Conservation (phyloP, 768 basidiomycete genomes). For the Kwoniella sp. region DNA sequence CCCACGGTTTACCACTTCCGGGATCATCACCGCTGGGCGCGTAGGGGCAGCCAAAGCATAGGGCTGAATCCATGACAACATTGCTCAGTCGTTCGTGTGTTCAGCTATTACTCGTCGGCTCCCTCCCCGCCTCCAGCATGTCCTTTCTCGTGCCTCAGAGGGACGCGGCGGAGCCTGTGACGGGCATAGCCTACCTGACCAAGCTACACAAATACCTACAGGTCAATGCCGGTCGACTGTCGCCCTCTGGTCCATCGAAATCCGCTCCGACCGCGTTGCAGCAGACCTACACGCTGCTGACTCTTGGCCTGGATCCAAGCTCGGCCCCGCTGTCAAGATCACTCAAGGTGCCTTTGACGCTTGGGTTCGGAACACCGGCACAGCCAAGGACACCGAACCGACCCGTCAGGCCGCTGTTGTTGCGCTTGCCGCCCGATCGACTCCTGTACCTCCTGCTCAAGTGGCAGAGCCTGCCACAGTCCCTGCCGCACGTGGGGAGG, state of each 20-base stretch:
- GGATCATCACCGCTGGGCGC: too few species aligned
- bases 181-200: constrained; percentile 34
- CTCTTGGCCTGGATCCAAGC: constrained; percentile 46
- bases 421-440: constrained; percentile 45
- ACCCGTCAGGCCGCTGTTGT: constrained; percentile 35
- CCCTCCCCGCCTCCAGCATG: too few species aligned
- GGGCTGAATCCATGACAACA: too few species aligned
- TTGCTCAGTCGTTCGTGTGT: too few species aligned
- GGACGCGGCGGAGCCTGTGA: constrained; percentile 27
- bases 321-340: constrained; percentile 37
- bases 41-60: too few species aligned
- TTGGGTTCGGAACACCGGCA: constrained; percentile 39
- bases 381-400: not conserved
- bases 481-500: constrained; percentile 40
- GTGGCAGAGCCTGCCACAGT: constrained; percentile 37
- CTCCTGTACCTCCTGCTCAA: constrained; percentile 45
- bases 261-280: constrained; percentile 22
- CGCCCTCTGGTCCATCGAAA: constrained; percentile 20
- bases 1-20: not conserved
- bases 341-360: constrained; percentile 41
- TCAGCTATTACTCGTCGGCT: too few species aligned
- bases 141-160: too few species aligned
- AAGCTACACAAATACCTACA: constrained; percentile 45
- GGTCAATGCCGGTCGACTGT: constrained; percentile 36
- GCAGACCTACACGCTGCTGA: constrained; percentile 47